Evolutionary conservation across 2,329 filamentous ascomycete species (phyloP).

Genomic region (Dothistroma septosporum): DNA sequence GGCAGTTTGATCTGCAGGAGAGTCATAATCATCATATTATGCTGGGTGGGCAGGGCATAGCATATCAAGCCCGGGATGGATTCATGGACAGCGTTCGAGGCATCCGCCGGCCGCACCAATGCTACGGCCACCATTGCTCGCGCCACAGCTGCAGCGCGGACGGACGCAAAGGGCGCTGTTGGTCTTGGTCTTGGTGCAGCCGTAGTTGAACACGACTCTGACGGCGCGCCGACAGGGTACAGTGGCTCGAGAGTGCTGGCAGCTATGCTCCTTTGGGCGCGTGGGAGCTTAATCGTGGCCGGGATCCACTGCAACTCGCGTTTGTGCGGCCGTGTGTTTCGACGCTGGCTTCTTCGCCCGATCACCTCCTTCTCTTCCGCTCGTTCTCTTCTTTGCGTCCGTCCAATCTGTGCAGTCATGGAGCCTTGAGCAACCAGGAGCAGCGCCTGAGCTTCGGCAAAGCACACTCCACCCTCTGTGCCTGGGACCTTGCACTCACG

Average conservation of each 20-base stretch:
- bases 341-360: neutral
- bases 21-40: neutral
- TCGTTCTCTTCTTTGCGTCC: slow-evolving; percentile 7
- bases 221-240: slow-evolving; percentile 3
- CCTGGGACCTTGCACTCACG: slow-evolving; percentile 17
- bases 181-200: slow-evolving; percentile 4
- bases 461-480: slow-evolving; percentile 16
- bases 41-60: too few relatives aligned
- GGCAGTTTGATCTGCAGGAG: neutral
- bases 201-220: slow-evolving; percentile 3
- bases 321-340: slow-evolving; percentile 7
- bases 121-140: neutral
- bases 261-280: neutral
- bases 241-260: neutral
- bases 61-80: neutral
- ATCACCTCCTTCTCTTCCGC: slow-evolving; percentile 9
- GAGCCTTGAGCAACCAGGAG: slow-evolving; percentile 22
- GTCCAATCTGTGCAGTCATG: slow-evolving; percentile 16
- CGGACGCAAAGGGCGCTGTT: neutral
- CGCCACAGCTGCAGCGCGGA: neutral
- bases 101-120: neutral
- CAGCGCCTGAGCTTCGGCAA: slow-evolving; percentile 22
- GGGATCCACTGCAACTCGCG: slow-evolving; percentile 6
- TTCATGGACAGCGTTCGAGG: neutral
- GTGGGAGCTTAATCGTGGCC: neutral